phyloP scores from a whole-genome alignment of 345 rosid species.

The Odontarrhena argentea region DNA sequence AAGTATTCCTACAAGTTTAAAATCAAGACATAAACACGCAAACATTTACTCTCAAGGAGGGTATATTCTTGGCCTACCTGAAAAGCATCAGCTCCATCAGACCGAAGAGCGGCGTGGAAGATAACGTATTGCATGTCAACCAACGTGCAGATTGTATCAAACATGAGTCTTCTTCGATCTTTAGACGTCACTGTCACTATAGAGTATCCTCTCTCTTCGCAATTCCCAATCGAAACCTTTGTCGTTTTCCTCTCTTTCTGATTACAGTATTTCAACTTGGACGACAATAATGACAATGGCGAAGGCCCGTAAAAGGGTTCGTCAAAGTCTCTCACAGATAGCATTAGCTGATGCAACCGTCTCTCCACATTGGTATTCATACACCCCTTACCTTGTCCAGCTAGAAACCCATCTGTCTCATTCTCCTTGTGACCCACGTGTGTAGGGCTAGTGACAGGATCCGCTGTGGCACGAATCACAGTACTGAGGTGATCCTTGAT shows the following conservation, averaged over 20 bases:
- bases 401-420: constrained; percentile 44
- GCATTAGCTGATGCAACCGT: constrained; percentile 72
- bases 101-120: constrained; percentile 65
- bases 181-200: constrained; percentile 63
- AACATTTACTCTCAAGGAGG: neutral
- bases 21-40: constrained; percentile 5
- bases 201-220: constrained; percentile 67
- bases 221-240: constrained; percentile 55
- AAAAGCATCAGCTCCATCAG: constrained; percentile 55
- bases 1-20: constrained; percentile 68
- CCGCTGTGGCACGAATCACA: constrained; percentile 51
- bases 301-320: constrained; percentile 42
- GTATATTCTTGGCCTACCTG: constrained; percentile 50
- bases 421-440: constrained; percentile 46
- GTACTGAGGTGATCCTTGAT: constrained; percentile 67
- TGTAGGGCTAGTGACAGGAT: constrained; percentile 35
- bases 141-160: constrained; percentile 73
- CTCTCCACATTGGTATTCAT: constrained; percentile 59
- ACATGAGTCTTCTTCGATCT: constrained; percentile 75
- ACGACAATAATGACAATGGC: constrained; percentile 23
- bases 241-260: constrained; percentile 40
- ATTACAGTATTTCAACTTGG: constrained; percentile 29
- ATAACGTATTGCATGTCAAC: constrained; percentile 80
- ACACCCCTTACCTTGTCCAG: constrained; percentile 47
- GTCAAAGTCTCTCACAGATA: constrained; percentile 68